phyloP scores from a whole-genome alignment of 495 filamentous ascomycete genomes.

The Lindgomyces ingoldianus region DNA sequence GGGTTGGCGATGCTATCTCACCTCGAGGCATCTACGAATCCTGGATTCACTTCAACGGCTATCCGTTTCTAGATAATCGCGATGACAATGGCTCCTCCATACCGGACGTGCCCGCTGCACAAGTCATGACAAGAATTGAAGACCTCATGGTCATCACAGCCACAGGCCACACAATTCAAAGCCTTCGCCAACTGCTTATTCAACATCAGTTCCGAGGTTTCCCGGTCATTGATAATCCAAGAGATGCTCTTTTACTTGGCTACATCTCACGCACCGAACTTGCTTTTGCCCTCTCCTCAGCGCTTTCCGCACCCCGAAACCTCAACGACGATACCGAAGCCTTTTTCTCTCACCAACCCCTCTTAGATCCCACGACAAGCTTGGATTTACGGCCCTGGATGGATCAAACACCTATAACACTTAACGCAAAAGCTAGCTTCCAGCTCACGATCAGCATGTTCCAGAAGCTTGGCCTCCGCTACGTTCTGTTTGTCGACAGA shows the following conservation, averaged over 20 bases:
- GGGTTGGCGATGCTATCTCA: slow-evolving; percentile 96
- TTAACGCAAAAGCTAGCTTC: slow-evolving; percentile 71
- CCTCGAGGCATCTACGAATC: slow-evolving; percentile 94
- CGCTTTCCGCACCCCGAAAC: slow-evolving; percentile 53
- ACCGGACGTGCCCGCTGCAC: slow-evolving; percentile 79
- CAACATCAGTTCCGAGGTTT: slow-evolving; percentile 85
- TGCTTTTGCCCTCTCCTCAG: slow-evolving; percentile 69
- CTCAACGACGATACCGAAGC: slow-evolving; percentile 72
- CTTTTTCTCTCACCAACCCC: slow-evolving; percentile 79
- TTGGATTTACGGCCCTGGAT: slow-evolving; percentile 94
- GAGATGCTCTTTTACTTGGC: slow-evolving; percentile 75
- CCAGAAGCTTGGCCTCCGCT: slow-evolving; percentile 86
- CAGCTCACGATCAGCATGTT: slow-evolving; percentile 87
- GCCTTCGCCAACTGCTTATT: slow-evolving; percentile 66
- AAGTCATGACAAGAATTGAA: slow-evolving; percentile 90
- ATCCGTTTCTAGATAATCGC: slow-evolving; percentile 91
- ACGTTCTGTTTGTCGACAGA: slow-evolving; percentile 81
- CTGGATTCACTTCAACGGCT: slow-evolving; percentile 96
- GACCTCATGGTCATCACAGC: slow-evolving; percentile 87
- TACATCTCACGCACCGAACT: slow-evolving; percentile 95
- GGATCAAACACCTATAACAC: slow-evolving; percentile 94
- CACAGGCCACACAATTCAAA: slow-evolving; percentile 80
- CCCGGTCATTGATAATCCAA: slow-evolving; percentile 78
- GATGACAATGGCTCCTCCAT: slow-evolving; percentile 67
- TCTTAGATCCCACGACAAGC: slow-evolving; percentile 73